These are phyloP conservation scores for Poterioochromonas sp. DNA, from an alignment of 352 stramenopile genomes.

Conservation along the genomic window DNA sequence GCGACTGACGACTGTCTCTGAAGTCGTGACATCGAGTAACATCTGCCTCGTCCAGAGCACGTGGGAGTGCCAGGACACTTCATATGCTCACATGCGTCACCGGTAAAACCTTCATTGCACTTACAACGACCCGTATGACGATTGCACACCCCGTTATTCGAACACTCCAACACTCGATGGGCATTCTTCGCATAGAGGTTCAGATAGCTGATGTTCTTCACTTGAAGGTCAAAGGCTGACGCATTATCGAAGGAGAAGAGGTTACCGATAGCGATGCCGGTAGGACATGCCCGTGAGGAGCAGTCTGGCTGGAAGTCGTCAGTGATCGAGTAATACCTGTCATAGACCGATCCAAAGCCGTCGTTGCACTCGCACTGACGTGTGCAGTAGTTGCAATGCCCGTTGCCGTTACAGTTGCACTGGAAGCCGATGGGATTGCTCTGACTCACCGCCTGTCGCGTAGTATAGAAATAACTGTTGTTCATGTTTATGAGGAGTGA, in stretches of 20 bases:
- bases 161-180: constrained; percentile 57
- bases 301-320: constrained; percentile 37
- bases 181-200: background rate
- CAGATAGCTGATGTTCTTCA: background rate
- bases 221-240: background rate
- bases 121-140: constrained; percentile 57
- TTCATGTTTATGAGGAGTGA: background rate
- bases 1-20: background rate
- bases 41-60: constrained; percentile 39
- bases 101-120: constrained; percentile 66
- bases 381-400: constrained; percentile 43
- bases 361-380: constrained; percentile 40
- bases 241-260: too few species aligned
- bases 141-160: constrained; percentile 68
- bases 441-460: background rate
- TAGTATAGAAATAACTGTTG: background rate
- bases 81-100: constrained; percentile 63
- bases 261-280: constrained; percentile 31
- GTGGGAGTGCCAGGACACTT: constrained; percentile 48
- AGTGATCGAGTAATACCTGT: background rate
- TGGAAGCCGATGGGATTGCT: too few species aligned
- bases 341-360: constrained; percentile 37
- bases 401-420: constrained; percentile 28
- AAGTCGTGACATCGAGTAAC: background rate
- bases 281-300: constrained; percentile 39